A percentile compares a stretch with the other conserved stretches of the same genome.
Evolutionary conservation across 2,329 filamentous ascomycete genomes (phyloP).

Genomic region (Aaosphaeria arxii): DNA sequence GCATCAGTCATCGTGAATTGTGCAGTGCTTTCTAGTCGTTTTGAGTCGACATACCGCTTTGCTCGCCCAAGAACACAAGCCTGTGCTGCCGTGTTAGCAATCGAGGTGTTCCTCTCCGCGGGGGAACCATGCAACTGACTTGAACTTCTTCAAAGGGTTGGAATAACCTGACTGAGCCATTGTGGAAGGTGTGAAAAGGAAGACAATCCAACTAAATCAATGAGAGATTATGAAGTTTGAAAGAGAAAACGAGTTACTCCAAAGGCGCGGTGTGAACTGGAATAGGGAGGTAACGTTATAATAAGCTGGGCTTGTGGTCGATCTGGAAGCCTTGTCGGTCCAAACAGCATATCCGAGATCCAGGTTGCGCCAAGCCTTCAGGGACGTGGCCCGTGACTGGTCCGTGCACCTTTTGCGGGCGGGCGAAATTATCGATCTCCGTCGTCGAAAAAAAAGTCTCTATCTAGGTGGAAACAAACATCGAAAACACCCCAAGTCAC

Average conservation of each 20-base stretch:
- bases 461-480: slow-evolving; percentile 1
- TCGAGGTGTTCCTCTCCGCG: slow-evolving; percentile 18
- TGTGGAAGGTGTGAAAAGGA: slow-evolving; percentile 28
- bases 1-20: slow-evolving; percentile 10
- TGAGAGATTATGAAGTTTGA: no score
- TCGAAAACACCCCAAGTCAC: no score
- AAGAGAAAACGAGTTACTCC: no score
- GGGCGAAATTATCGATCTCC: background rate
- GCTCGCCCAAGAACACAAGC: slow-evolving; percentile 95
- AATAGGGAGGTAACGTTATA: no score
- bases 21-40: background rate
- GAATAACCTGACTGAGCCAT: slow-evolving; percentile 90
- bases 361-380: no score
- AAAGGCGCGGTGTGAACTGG: no score
- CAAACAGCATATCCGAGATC: no score
- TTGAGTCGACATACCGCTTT: slow-evolving; percentile 76
- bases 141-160: slow-evolving; percentile 99
- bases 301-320: no score
- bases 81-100: slow-evolving; percentile 47
- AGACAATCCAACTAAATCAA: no score
- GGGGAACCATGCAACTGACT: slow-evolving; percentile 53
- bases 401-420: background rate
- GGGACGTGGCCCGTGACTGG: no score
- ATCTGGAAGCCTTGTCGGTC: no score
- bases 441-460: no score